Base-by-base conservation (phyloP, 2,329 filamentous ascomycete genomes). In the Diaporthe longicolla region DNA sequence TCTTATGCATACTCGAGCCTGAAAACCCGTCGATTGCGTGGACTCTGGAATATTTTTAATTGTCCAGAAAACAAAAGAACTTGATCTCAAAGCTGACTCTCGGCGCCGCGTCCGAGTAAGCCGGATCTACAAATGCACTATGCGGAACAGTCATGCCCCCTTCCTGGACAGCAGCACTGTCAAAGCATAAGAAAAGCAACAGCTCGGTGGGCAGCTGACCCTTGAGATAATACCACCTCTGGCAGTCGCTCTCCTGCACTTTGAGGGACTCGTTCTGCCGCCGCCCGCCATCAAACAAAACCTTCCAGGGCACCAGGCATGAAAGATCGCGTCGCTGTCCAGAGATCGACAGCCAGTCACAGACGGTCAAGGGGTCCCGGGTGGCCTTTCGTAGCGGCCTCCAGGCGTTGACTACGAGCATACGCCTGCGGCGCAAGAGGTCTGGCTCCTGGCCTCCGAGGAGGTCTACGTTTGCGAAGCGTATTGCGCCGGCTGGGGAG, bases 1-100 rank as follows among this genome's bases (percentile, higher is more conserved):
- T n/a, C n/a, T n/a, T n/a, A n/a, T n/a, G n/a, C n/a, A n/a, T n/a
- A n/a, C n/a, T n/a, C n/a, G n/a, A n/a, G n/a, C n/a, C n/a, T n/a
- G n/a, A n/a, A n/a, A 50, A n/a, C 3, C n/a, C 17, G 4, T 50
- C 19, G 6, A 21, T 50, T 21, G 4, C 45, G 9, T n/a, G 45
- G n/a, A 50, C 6, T n/a, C 3, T 17, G 19, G 9, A 50, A 7
- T 19, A 50, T 1, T 52, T 2, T 52, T 24, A 52, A 15, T 45
- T 19, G 4, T 52, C 48, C 10, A 52, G 48, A 24, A 52, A 52
- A 24, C 48, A 52, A 52, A 52, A 52, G n/a, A 52, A 52, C 21
- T 52, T 52, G n/a, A 52, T 52, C 48, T 52, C 48, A n/a, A 52
- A 52, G n/a, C 48, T 52, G 26, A 52, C n/a, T 52, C 48, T 52